A percentile compares a stretch with the other conserved stretches of the same genome.
Evolutionary conservation across 495 filamentous ascomycete genomes (phyloP).

Genomic region (Penicillium arizonense): DNA sequence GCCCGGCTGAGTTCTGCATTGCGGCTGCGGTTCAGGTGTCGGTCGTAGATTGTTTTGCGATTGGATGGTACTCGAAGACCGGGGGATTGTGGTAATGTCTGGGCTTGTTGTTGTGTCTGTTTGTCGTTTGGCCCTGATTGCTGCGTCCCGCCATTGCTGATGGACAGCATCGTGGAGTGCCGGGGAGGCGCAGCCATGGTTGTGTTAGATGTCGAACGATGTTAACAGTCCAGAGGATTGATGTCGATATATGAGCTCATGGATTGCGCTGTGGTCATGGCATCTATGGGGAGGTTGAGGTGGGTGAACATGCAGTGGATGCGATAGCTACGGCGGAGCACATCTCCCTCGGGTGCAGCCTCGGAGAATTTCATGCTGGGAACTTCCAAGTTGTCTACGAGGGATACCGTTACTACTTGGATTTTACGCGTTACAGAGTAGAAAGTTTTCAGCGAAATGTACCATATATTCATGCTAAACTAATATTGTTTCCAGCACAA

Average conservation of each 20-base stretch:
- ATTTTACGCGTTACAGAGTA: background rate
- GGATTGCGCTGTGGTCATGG: background rate
- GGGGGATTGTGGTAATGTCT: slow-evolving; percentile 42
- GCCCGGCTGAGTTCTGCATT: slow-evolving; percentile 85
- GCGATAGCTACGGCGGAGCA: slow-evolving; percentile 30
- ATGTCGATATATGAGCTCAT: background rate
- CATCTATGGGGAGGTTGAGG: slow-evolving; percentile 5
- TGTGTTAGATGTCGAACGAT: background rate
- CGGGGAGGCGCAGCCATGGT: slow-evolving; percentile 37
- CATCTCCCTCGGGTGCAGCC: slow-evolving; percentile 21
- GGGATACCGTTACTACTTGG: background rate
- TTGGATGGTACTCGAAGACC: slow-evolving; percentile 93
- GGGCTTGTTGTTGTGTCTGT: slow-evolving; percentile 24
- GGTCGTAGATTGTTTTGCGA: slow-evolving; percentile 97
- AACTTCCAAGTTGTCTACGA: background rate
- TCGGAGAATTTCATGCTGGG: slow-evolving; percentile 1
- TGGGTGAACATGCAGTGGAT: slow-evolving; percentile 11
- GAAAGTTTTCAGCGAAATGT: background rate
- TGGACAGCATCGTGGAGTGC: slow-evolving; percentile 39
- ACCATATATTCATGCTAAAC: background rate
- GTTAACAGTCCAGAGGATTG: too few species aligned
- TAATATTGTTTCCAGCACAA: background rate
- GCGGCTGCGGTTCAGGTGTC: slow-evolving; percentile 84
- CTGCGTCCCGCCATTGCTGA: slow-evolving; percentile 30
- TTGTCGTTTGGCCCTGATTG: slow-evolving; percentile 27